phyloP scores from a whole-genome alignment of 2,329 filamentous ascomycete genomes.

The Didymella sp. region DNA sequence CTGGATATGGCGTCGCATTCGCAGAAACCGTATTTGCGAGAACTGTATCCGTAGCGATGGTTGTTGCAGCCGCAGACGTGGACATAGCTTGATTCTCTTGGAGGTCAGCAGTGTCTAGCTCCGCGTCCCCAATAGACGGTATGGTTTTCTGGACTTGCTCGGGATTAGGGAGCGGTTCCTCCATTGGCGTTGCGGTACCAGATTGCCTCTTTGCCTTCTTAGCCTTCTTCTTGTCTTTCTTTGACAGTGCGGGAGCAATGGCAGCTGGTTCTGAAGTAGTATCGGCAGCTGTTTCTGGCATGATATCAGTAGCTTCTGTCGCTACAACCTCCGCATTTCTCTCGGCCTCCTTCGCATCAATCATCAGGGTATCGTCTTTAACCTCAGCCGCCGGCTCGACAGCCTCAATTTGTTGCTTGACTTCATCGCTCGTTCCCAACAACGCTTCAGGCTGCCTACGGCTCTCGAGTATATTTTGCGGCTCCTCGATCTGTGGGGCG shows the following conservation, averaged over 20 bases:
- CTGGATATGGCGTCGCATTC: background rate
- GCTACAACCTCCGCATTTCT: background rate
- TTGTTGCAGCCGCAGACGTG: background rate
- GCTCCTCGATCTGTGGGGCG: slow-evolving; percentile 5
- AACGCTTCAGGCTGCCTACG: background rate
- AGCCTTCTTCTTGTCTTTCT: slow-evolving; percentile 34
- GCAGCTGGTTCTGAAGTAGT: slow-evolving; percentile 11
- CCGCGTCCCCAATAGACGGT: background rate
- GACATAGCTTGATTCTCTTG: background rate
- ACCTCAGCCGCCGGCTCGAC: background rate
- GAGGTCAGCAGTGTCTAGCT: background rate
- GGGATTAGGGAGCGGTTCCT: slow-evolving; percentile 4
- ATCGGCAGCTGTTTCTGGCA: background rate
- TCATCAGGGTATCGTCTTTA: background rate
- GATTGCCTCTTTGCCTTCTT: slow-evolving; percentile 31
- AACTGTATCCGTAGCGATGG: background rate
- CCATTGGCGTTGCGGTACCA: slow-evolving; percentile 20
- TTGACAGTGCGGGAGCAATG: slow-evolving; percentile 21
- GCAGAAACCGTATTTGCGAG: background rate
- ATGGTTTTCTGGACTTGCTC: background rate
- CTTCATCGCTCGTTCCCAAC: background rate
- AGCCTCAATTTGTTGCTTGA: background rate
- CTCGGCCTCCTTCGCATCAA: background rate
- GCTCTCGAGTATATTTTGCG: slow-evolving; percentile 1
- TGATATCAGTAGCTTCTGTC: background rate